Conservation (phyloP, 1,284 basidiomycete genomes). For the Schizopora paradoxa region DNA sequence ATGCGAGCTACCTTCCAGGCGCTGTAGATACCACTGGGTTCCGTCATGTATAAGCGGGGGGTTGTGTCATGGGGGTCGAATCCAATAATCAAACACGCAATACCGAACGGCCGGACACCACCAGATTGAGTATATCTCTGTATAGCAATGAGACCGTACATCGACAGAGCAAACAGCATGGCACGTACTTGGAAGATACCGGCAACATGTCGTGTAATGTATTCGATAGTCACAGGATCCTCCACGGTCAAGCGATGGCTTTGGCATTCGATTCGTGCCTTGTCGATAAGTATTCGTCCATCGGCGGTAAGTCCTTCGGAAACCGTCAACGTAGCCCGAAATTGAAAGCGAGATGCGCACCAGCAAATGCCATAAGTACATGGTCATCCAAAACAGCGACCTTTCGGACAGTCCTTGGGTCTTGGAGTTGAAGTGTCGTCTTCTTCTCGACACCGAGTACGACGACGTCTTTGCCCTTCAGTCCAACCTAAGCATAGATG, state of each 20-base stretch:
- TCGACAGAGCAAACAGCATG: slow-evolving; percentile 2
- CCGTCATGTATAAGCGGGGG: slow-evolving; percentile 93
- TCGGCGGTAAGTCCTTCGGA: slow-evolving; percentile 89
- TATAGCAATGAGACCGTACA: slow-evolving; percentile 3
- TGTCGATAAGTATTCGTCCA: slow-evolving; percentile 96
- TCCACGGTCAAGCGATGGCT: slow-evolving; percentile 97
- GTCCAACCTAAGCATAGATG: slow-evolving; percentile 68
- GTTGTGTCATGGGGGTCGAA: slow-evolving; percentile 91
- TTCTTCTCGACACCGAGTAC: slow-evolving; percentile 99
- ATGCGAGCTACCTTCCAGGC: slow-evolving; percentile 85
- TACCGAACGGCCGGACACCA: slow-evolving; percentile 97
- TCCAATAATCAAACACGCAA: slow-evolving; percentile 94
- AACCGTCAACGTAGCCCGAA: slow-evolving; percentile 2
- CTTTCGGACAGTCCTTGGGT: slow-evolving; percentile 95
- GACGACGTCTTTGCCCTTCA: slow-evolving; percentile 91
- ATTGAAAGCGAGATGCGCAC: slow-evolving; percentile 41
- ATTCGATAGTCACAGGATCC: slow-evolving; percentile 97
- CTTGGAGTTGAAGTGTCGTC: slow-evolving; percentile 94
- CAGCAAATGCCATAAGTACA: slow-evolving; percentile 95
- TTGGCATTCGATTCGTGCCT: slow-evolving; percentile 96
- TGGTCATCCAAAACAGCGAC: slow-evolving; percentile 99
- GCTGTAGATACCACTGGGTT: slow-evolving; percentile 96
- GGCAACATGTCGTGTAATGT: slow-evolving; percentile 97
- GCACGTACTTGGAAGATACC: slow-evolving; percentile 88
- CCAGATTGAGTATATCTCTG: slow-evolving; percentile 98